These are phyloP conservation scores for Suillus americanus DNA, from an alignment of 768 basidiomycete genomes.

Conservation along the genomic window DNA sequence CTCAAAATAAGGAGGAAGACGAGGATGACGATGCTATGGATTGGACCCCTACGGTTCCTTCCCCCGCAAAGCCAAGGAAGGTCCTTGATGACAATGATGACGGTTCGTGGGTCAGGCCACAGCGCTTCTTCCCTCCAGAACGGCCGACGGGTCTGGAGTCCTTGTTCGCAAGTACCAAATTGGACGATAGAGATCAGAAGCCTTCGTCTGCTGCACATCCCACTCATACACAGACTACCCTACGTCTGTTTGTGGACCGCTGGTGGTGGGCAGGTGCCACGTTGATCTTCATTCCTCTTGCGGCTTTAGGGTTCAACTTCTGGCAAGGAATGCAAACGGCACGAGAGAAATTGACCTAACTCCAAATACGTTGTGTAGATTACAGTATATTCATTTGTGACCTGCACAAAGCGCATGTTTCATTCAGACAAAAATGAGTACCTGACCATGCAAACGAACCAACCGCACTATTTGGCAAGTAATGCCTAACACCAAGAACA, in stretches of 20 bases:
- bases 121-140: conserved; percentile 77
- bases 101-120: conserved; percentile 60
- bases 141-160: conserved; percentile 75
- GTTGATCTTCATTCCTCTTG: conserved; percentile 20
- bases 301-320: conserved; percentile 18
- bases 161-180: conserved; percentile 60
- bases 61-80: conserved; percentile 23
- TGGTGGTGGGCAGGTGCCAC: conserved; percentile 14
- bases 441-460: conserved; percentile 1
- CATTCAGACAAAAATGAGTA: neutral
- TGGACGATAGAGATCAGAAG: conserved; percentile 42
- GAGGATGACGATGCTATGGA: conserved; percentile 54
- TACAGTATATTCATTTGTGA: neutral
- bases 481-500: neutral
- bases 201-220: neutral
- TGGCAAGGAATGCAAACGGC: conserved; percentile 15
- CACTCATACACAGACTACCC: neutral
- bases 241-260: neutral
- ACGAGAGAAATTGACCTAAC: neutral
- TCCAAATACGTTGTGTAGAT: neutral
- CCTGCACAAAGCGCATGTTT: conserved; percentile 1
- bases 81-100: conserved; percentile 31
- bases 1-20: conserved; percentile 27
- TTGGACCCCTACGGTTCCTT: conserved; percentile 60
- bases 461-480: neutral